Evolutionary conservation across 768 basidiomycete genomes (phyloP).

Genomic region (Obba rivulosa): DNA sequence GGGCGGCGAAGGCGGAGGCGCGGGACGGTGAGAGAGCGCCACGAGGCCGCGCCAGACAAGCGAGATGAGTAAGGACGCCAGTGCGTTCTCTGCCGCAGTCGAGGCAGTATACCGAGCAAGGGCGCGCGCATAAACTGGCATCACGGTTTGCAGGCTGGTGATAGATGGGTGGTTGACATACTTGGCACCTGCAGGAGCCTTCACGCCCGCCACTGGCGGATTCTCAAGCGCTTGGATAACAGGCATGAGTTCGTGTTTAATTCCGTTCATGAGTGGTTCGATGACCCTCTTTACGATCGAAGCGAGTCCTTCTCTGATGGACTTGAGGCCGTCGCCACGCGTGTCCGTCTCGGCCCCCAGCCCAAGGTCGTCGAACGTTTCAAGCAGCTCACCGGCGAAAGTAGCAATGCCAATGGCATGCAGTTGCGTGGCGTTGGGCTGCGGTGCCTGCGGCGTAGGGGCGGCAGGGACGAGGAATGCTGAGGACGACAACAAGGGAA

Average conservation of each 20-base stretch:
- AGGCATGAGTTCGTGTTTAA: constrained; percentile 57
- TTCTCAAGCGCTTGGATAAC: constrained; percentile 58
- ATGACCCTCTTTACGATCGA: constrained; percentile 64
- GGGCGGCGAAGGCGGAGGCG: constrained; percentile 33
- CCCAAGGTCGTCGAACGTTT: constrained; percentile 60
- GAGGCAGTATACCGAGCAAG: constrained; percentile 52
- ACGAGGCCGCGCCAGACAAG: constrained; percentile 72
- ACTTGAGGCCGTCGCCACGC: constrained; percentile 64
- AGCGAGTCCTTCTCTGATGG: constrained; percentile 63
- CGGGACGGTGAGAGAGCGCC: constrained; percentile 56
- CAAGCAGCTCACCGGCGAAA: constrained; percentile 71
- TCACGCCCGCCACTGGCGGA: constrained; percentile 5
- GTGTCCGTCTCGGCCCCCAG: constrained; percentile 57
- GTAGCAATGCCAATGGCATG: constrained; percentile 66
- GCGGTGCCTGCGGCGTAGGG: constrained; percentile 39
- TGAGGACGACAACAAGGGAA: constrained; percentile 62
- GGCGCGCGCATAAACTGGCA: constrained; percentile 57
- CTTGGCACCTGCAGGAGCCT: constrained; percentile 1
- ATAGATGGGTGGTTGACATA: constrained; percentile 51
- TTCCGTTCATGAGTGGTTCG: constrained; percentile 55
- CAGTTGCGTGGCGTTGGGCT: constrained; percentile 59
- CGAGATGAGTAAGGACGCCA: constrained; percentile 70
- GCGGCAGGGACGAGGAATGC: constrained; percentile 49
- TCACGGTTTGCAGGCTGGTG: constrained; percentile 46
- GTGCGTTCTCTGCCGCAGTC: constrained; percentile 47